Percentiles rank a stretch among this genome's conserved stretches.
phyloP scores from a whole-genome alignment of 2,329 filamentous ascomycete genomes.

The Fusarium duplospermum region DNA sequence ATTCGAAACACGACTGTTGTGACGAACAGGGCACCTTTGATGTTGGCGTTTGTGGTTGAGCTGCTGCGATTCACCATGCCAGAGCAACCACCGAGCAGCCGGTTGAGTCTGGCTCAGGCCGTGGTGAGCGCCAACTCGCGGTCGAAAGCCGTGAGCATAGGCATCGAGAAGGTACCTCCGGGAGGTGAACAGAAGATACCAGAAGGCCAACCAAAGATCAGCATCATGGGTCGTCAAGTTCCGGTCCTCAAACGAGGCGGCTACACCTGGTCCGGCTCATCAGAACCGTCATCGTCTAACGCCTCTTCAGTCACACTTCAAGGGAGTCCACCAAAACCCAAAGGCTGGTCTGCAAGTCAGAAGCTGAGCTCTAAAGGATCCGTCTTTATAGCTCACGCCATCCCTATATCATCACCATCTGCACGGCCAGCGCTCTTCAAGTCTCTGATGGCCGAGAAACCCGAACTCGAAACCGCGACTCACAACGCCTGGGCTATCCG shows the following conservation, averaged over 20 bases:
- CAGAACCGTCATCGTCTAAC: slow-evolving; percentile 28
- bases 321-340: slow-evolving; percentile 31
- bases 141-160: slow-evolving; percentile 79
- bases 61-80: slow-evolving; percentile 85
- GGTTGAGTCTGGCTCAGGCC: slow-evolving; percentile 84
- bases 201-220: slow-evolving; percentile 79
- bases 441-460: slow-evolving; percentile 60
- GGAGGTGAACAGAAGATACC: slow-evolving; percentile 80
- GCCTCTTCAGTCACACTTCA: slow-evolving; percentile 30
- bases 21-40: slow-evolving; percentile 85
- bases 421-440: slow-evolving; percentile 59
- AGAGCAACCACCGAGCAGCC: slow-evolving; percentile 84
- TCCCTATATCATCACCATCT: slow-evolving; percentile 50
- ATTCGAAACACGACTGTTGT: slow-evolving; percentile 70
- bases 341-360: slow-evolving; percentile 63
- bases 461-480: slow-evolving; percentile 63
- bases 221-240: slow-evolving; percentile 78
- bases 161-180: slow-evolving; percentile 72
- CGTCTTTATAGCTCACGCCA: slow-evolving; percentile 67
- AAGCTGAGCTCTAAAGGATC: slow-evolving; percentile 65
- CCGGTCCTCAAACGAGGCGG: slow-evolving; percentile 82
- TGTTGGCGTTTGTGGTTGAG: slow-evolving; percentile 82
- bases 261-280: slow-evolving; percentile 62
- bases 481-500: slow-evolving; percentile 68
- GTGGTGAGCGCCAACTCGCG: slow-evolving; percentile 85